These are phyloP conservation scores for Sclerotinia nivalis DNA, from an alignment of 2,329 filamentous ascomycete species.

Conservation along the genomic window DNA sequence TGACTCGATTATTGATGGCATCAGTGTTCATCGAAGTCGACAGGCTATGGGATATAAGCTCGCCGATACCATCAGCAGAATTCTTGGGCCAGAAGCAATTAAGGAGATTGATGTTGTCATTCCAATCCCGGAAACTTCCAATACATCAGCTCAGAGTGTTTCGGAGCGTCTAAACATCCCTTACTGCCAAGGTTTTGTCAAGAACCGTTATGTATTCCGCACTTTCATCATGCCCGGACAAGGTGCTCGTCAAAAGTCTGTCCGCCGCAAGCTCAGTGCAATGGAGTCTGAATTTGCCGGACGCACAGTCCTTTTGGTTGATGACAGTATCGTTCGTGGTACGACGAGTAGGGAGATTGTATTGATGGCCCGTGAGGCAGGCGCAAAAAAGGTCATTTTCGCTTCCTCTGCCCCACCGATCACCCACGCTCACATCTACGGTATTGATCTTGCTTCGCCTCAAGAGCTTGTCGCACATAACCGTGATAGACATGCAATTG, in stretches of 20 bases:
- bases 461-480: slow-evolving; percentile 71
- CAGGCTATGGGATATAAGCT: slow-evolving; percentile 85
- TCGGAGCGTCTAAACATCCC: slow-evolving; percentile 75
- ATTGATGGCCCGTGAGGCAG: slow-evolving; percentile 80
- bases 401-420: slow-evolving; percentile 81
- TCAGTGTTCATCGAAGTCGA: slow-evolving; percentile 79
- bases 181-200: slow-evolving; percentile 80
- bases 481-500: slow-evolving; percentile 60
- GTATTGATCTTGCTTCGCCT: slow-evolving; percentile 72
- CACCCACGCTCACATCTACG: slow-evolving; percentile 84
- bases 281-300: slow-evolving; percentile 83
- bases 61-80: slow-evolving; percentile 68
- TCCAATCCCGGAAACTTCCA: slow-evolving; percentile 80
- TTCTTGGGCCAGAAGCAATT: slow-evolving; percentile 68
- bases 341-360: slow-evolving; percentile 80
- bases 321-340: slow-evolving; percentile 87
- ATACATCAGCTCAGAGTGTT: slow-evolving; percentile 75
- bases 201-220: slow-evolving; percentile 85
- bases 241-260: slow-evolving; percentile 76
- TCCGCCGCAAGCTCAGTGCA: slow-evolving; percentile 84
- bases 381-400: slow-evolving; percentile 80
- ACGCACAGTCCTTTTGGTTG: slow-evolving; percentile 78
- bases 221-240: slow-evolving; percentile 89
- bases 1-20: slow-evolving; percentile 82
- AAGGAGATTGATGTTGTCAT: slow-evolving; percentile 82